Conservation (phyloP, 148 eudicot genomes). For the Cornus controversa region DNA sequence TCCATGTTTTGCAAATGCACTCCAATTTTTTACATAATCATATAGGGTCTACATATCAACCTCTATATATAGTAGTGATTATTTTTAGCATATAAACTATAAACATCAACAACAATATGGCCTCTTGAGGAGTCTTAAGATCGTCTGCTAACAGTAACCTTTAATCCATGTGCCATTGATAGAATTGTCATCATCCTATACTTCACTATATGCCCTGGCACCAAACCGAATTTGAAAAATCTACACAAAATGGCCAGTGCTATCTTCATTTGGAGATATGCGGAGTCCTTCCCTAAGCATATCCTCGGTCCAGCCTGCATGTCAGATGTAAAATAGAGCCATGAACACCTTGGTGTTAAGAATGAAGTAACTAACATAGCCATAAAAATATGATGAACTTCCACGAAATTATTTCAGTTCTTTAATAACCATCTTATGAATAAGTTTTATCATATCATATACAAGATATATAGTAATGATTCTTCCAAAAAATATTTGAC, state of each 20-base stretch:
- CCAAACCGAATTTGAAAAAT: conserved; percentile 69
- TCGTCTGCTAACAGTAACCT: conserved; percentile 54
- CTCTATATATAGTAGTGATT: background rate
- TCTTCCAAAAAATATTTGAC: background rate
- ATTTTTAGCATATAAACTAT: background rate
- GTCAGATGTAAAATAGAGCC: background rate
- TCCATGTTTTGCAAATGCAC: background rate
- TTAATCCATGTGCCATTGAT: conserved; percentile 82
- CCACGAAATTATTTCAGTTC: background rate
- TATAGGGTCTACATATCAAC: background rate
- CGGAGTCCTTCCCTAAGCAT: conserved; percentile 95
- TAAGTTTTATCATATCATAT: too few relatives aligned
- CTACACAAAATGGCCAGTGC: conserved; percentile 77
- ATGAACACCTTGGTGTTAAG: conserved; percentile 7
- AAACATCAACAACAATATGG: background rate
- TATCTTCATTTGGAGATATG: conserved; percentile 96
- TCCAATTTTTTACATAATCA: background rate
- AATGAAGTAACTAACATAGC: background rate
- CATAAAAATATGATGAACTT: background rate
- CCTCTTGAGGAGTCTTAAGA: conserved; percentile 12
- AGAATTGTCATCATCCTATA: conserved; percentile 94
- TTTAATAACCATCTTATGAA: background rate
- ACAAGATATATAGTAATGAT: background rate
- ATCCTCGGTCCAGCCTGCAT: conserved; percentile 91
- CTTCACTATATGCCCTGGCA: conserved; percentile 67